Evolutionary conservation across 352 stramenopile species (phyloP).

Genomic region (Stramenopiles sp.): DNA sequence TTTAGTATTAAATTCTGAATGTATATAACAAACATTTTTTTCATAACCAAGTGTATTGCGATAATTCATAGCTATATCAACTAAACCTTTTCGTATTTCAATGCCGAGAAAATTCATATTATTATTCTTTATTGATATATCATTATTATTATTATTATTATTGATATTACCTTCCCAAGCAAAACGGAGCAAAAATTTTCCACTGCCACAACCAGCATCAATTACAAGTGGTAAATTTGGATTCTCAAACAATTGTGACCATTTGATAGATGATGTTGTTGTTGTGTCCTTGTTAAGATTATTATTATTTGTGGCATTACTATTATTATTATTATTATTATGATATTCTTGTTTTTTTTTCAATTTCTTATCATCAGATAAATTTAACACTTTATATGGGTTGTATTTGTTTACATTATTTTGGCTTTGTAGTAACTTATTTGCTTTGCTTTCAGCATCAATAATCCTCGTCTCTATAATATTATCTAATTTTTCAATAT

Average conservation of each 20-base stretch:
- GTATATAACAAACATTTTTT: background rate
- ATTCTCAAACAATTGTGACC: background rate
- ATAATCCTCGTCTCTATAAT: background rate
- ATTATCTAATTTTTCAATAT: background rate
- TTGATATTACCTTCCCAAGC: background rate
- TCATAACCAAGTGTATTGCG: background rate
- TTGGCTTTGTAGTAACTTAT: background rate
- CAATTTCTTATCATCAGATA: background rate
- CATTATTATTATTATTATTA: background rate
- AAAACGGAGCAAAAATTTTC: background rate
- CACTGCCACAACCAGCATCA: background rate
- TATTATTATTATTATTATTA: background rate
- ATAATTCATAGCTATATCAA: background rate
- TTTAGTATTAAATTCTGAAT: background rate
- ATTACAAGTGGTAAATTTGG: background rate
- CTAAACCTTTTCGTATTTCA: background rate
- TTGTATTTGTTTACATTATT: background rate
- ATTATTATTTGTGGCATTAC: background rate
- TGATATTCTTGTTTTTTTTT: background rate
- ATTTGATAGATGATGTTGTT: too few relatives aligned
- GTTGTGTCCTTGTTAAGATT: background rate
- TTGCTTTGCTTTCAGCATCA: background rate
- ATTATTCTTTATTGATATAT: background rate
- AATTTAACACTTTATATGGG: background rate
- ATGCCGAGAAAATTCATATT: background rate